phyloP scores from a whole-genome alignment of 83 land plant genomes.

The Diphasiastrum complanatum region DNA sequence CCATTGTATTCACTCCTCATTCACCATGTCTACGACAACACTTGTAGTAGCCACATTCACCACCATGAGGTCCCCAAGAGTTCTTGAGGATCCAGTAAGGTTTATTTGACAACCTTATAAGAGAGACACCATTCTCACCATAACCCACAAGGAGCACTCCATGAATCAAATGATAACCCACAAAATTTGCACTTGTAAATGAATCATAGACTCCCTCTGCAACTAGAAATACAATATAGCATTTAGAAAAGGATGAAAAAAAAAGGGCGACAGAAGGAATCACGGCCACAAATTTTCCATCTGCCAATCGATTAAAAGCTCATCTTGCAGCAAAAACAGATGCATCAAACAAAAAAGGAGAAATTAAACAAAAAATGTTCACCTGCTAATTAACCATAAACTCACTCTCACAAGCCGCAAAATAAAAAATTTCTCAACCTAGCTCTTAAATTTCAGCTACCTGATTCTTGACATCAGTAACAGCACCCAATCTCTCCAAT shows the following conservation, averaged over 20 bases:
- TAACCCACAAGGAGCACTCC: constrained; percentile 76
- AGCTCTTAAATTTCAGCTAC: no score
- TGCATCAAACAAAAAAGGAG: no score
- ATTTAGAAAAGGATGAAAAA: no score
- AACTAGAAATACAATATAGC: no score
- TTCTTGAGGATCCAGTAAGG: constrained; percentile 84
- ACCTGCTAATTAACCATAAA: no score
- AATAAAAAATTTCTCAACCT: no score
- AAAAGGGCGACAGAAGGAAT: no score
- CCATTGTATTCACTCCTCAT: constrained; percentile 76
- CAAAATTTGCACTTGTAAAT: background rate
- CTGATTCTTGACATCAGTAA: constrained; percentile 67
- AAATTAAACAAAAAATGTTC: no score
- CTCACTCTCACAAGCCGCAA: no score
- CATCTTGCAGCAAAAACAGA: no score
- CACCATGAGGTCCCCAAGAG: constrained; percentile 81
- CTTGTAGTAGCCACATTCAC: constrained; percentile 70
- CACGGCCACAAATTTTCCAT: no score
- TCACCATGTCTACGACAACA: constrained; percentile 54
- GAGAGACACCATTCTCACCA: constrained; percentile 48
- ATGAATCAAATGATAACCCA: constrained; percentile 34
- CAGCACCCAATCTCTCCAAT: constrained; percentile 86
- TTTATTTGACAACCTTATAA: constrained; percentile 44
- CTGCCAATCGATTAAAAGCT: no score
- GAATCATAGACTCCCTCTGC: background rate